phyloP scores from a whole-genome alignment of 176 grass and related monocot species.

The Eleusine indica region DNA sequence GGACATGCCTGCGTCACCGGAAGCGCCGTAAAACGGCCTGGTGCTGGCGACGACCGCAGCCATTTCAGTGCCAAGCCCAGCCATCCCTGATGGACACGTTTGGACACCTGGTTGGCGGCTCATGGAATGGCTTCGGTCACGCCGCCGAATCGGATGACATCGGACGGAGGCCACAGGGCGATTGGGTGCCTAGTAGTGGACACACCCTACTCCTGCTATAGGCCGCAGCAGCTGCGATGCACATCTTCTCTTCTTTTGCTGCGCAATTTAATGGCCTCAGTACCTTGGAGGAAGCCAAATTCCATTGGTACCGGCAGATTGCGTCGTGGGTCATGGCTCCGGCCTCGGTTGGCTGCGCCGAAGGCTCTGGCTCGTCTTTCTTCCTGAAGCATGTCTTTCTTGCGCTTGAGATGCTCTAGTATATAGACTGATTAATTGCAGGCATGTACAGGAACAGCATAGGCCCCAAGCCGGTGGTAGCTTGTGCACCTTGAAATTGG shows the following conservation, averaged over 20 bases:
- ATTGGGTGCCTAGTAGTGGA: background rate
- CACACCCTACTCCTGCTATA: background rate
- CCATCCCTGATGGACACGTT: background rate
- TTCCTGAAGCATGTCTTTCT: background rate
- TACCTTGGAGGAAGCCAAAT: background rate
- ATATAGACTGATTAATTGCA: background rate
- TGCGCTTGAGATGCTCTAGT: background rate
- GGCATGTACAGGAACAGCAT: background rate
- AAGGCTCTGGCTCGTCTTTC: background rate
- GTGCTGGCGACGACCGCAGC: background rate
- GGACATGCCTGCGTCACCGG: background rate
- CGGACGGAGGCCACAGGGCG: background rate
- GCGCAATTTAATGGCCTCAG: background rate
- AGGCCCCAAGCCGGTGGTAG: background rate
- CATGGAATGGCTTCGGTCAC: background rate
- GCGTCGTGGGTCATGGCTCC: no score
- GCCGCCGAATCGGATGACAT: background rate
- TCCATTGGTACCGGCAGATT: background rate
- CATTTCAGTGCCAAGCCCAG: background rate
- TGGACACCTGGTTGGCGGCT: background rate
- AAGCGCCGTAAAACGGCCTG: background rate
- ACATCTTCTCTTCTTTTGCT: background rate
- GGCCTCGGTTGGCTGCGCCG: no score
- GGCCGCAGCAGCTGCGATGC: background rate
- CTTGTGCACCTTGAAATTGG: background rate